Evolutionary conservation across 2,329 filamentous ascomycete species (phyloP).

Genomic region (Dothistroma pini): DNA sequence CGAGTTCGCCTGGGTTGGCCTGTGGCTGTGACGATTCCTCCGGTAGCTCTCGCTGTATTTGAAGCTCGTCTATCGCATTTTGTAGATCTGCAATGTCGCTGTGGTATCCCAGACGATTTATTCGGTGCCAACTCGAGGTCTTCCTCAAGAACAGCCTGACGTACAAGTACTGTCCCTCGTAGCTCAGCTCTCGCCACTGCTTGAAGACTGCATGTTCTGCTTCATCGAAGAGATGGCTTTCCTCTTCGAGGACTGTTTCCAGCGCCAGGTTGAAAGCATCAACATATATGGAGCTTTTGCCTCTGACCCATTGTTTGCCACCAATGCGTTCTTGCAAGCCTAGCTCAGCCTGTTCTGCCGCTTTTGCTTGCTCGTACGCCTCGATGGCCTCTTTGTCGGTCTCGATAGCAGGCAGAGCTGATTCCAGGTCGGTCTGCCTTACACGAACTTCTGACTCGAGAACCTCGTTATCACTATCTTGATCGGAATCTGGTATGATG

Average conservation of each 20-base stretch:
- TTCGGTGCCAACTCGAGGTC: conserved; percentile 84
- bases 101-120: conserved; percentile 72
- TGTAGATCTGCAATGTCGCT: conserved; percentile 75
- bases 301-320: conserved; percentile 64
- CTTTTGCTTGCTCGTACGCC: conserved; percentile 69
- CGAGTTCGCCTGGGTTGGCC: conserved; percentile 47
- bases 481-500: conserved; percentile 32
- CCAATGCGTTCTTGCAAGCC: conserved; percentile 50
- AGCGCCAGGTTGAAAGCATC: conserved; percentile 95
- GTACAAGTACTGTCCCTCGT: conserved; percentile 92
- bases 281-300: conserved; percentile 87
- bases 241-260: conserved; percentile 83
- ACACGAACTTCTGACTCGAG: conserved; percentile 28
- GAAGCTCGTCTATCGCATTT: conserved; percentile 62
- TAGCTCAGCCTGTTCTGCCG: conserved; percentile 48
- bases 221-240: conserved; percentile 79
- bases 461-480: conserved; percentile 31
- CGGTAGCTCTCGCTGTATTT: conserved; percentile 57
- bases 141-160: conserved; percentile 91
- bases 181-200: conserved; percentile 68
- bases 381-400: conserved; percentile 69
- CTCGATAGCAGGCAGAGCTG: conserved; percentile 63
- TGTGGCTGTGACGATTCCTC: conserved; percentile 35
- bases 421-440: conserved; percentile 65
- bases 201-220: conserved; percentile 73